These are phyloP conservation scores for Prunus armeniaca DNA, from an alignment of 306 rosid genomes.

Conservation along the genomic window DNA sequence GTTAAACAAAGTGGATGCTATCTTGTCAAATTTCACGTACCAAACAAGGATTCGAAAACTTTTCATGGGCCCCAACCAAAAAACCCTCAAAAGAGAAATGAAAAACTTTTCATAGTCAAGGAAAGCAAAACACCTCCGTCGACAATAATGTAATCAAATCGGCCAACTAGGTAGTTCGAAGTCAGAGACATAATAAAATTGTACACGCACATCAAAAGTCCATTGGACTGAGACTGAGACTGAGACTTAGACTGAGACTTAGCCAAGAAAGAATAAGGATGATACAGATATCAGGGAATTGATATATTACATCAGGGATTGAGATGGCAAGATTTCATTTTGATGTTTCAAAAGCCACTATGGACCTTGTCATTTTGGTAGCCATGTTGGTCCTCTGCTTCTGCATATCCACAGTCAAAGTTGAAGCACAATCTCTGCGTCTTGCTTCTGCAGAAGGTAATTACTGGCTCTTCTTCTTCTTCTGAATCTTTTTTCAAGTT, in stretches of 20 bases:
- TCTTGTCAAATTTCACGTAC: too few species aligned
- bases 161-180: not conserved
- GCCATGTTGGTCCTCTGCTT: not conserved
- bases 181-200: not conserved
- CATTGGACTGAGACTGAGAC: not conserved
- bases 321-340: not conserved
- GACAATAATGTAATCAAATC: not conserved
- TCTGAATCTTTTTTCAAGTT: not conserved
- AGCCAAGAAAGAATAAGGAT: not conserved
- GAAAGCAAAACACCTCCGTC: too few species aligned
- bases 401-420: not conserved
- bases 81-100: too few species aligned
- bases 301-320: too few species aligned
- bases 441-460: conserved; percentile 5
- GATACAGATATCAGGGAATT: not conserved
- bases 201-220: not conserved
- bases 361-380: not conserved
- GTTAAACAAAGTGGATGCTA: not conserved
- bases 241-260: not conserved
- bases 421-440: not conserved
- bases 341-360: too few species aligned
- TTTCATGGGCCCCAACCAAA: too few species aligned
- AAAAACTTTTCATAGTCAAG: too few species aligned
- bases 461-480: not conserved
- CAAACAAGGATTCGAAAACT: too few species aligned